Evolutionary conservation across 1,284 basidiomycete species (phyloP), one percentile per base, ranked within the genome.

Genomic region (Stereum hirsutum): DNA sequence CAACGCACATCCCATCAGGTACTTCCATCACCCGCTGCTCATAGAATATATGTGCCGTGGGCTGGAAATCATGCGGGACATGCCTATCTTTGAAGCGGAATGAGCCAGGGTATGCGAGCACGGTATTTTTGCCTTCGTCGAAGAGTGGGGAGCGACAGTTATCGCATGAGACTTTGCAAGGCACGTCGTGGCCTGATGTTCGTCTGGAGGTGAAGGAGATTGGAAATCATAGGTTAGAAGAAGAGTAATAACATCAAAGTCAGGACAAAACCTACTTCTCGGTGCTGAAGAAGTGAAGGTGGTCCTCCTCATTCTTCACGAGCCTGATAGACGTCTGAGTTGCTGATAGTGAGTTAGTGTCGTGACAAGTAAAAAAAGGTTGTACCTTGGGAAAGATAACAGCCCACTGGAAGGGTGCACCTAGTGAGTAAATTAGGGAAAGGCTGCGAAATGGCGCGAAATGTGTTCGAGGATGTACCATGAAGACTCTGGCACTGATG

Each of bases 401-500:
- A n/a, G 60, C 60, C 60, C 61, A 62, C 34, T 64, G 60, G 43
- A 62, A 63, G 0, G 62, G 60, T 6, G 59, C 59, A 12, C 61
- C 56, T 42, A 25, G 11, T 24, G 11, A 30, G 28, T 20, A 21
- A 11, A 4, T 8, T 6, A 23, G 28, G 12, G 17, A 23, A 20
- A 32, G 14, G 24, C 17, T 11, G 12, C n/a, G 11, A 17, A 21
- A 2, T 1, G 21, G 23, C 19, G 11, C 15, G 11, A 10, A 23
- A n/a, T 15, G 12, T 25, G 5, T 7, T 11, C 23, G 12, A 3
- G 11, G 21, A 35, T 32, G 20, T 12, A 42, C 41, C 37, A 38
- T 62, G 61, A 3, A 61, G 48, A 25, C 50, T 51, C 45, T 62
- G 61, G 31, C 58, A 62, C 38, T 62, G 56, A 4, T 49, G 46